A percentile compares a stretch with the other conserved stretches of the same genome.
Evolutionary conservation across 257 asterid species (phyloP).

Genomic region (Nyctanthes arbortristis): DNA sequence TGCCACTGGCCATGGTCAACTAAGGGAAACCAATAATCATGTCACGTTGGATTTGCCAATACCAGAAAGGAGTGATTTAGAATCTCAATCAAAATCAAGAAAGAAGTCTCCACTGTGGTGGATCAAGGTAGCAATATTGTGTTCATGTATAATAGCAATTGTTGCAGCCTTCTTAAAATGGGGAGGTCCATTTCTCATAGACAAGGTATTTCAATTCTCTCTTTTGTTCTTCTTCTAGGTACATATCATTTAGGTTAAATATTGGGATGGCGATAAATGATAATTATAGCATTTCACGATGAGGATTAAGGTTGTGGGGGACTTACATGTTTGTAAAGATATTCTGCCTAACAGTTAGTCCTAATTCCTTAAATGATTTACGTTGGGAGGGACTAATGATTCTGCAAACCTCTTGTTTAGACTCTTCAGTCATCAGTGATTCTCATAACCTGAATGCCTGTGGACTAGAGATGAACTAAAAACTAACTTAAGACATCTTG

Average conservation of each 20-base stretch:
- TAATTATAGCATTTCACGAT: not conserved
- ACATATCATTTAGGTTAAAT: not conserved
- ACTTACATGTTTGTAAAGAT: too few relatives aligned
- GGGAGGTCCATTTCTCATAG: constrained; percentile 49
- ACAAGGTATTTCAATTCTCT: constrained; percentile 37
- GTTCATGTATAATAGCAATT: constrained; percentile 27
- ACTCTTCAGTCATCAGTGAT: too few relatives aligned
- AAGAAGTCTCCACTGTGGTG: constrained; percentile 34
- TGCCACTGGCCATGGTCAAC: constrained; percentile 6
- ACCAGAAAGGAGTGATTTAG: constrained; percentile 23
- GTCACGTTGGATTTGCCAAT: constrained; percentile 39
- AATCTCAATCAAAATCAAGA: constrained; percentile 22
- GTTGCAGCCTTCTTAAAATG: constrained; percentile 38
- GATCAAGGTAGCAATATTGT: constrained; percentile 40
- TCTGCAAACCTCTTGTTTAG: too few relatives aligned
- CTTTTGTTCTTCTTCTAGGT: not conserved
- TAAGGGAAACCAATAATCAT: constrained; percentile 37
- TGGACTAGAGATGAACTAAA: too few relatives aligned
- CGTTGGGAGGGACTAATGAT: too few relatives aligned
- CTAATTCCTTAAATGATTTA: too few relatives aligned
- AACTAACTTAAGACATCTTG: too few relatives aligned
- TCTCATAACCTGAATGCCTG: too few relatives aligned
- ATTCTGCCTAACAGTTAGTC: too few relatives aligned
- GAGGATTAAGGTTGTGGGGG: too few relatives aligned
- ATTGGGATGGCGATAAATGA: not conserved